A percentile compares a stretch with the other conserved stretches of the same genome.
phyloP scores from a whole-genome alignment of 2,329 filamentous ascomycete genomes.

The Calonectria henricotiae region DNA sequence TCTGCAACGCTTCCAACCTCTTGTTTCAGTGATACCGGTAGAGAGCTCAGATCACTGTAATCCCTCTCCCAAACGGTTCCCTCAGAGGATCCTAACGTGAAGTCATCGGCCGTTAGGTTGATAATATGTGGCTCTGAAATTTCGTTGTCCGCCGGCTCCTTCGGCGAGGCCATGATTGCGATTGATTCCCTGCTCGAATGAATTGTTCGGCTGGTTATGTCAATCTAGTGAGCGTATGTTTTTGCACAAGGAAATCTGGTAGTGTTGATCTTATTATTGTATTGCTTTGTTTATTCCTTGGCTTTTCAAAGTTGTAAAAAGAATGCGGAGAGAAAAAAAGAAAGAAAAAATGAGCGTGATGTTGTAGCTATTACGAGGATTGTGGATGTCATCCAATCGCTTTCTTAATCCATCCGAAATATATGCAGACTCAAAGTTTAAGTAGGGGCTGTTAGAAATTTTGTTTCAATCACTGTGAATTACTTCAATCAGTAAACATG shows the following conservation, averaged over 20 bases:
- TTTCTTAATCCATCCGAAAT: no score
- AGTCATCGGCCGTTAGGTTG: background rate
- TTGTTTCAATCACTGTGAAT: background rate
- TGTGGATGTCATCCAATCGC: background rate
- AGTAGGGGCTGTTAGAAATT: background rate
- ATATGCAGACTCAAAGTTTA: background rate
- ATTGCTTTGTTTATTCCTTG: no score
- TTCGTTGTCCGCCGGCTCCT: background rate
- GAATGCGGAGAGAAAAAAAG: no score
- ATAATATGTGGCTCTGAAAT: background rate
- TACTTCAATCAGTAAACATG: no score
- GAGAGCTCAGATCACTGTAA: background rate
- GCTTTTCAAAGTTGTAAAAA: no score
- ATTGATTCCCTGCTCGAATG: background rate
- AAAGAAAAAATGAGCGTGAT: no score
- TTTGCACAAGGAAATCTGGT: no score
- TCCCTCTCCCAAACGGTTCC: background rate
- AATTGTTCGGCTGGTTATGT: background rate
- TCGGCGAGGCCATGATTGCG: conserved; percentile 24
- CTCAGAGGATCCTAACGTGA: background rate
- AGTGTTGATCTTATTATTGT: no score
- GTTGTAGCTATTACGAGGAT: no score
- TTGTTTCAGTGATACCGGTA: background rate
- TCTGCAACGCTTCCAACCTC: conserved; percentile 41
- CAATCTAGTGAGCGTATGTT: no score